Evolutionary conservation across 805 yeast genomes (phyloP), one percentile per base, ranked within the genome.

Genomic region (Ogataea methylovora): DNA sequence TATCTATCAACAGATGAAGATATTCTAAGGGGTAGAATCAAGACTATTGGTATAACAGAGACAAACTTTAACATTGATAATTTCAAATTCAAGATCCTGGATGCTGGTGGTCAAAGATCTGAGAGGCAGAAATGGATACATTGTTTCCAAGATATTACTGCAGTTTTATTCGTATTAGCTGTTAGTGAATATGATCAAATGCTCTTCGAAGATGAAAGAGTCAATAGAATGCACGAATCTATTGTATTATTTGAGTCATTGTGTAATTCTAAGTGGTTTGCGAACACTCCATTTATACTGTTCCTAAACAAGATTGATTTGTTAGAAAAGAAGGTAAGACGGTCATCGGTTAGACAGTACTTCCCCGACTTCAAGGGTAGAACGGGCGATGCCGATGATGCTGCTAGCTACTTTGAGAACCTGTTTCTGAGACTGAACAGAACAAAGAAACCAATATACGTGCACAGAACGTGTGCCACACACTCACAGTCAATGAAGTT

Each of bases 81-180:
- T 8, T 70, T 76, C 30, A 73, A 68, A 43, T 79, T 88, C 54
- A 78, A 76, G 49, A 84, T 92, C 27, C 62, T 87, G 29, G 98
- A 92, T 65, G 97, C 96, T 4, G 98, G 98, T 34, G 98, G 98
- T 2, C 97, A 88, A 60, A 63, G 96, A 40, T 76, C 85, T 15
- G 97, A 88, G 55, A 69, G 97, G 40, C 76, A 81, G 46, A 88
- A 88, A 55, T 88, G 97, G 97, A 84, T 88, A 42, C 95, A 87
- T 52, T 85, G 94, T 51, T 88, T 88, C 58, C 92, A 88, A 50
- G 85, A 83, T 41, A 84, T 90, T 32, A 82, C 95, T 1, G 84
- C 94, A 4, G 81, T 94, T 0, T 56, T 90, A 25, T 92, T 86
- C 56, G 95, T 90, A 7, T 71, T 84, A 14, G 96, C 97, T 0